Percentiles rank a stretch among this genome's conserved stretches.
Conservation (phyloP, 2,329 filamentous ascomycete species). For the Ophiostoma sp. region DNA sequence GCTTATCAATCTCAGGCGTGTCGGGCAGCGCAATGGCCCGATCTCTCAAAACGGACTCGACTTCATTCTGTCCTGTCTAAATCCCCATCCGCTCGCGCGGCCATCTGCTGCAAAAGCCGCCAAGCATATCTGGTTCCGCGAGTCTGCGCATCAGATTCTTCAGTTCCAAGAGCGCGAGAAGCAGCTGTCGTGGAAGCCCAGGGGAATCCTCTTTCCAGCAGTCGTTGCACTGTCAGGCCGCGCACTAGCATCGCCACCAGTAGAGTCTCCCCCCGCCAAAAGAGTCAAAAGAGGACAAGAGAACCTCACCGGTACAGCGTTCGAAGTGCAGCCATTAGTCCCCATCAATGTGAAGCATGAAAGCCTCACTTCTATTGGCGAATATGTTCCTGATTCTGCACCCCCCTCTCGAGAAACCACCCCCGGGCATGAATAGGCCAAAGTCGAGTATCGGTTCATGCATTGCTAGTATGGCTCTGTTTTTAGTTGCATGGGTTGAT, state of each 20-base stretch:
- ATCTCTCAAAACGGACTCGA: conserved; percentile 22
- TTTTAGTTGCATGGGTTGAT: too few species aligned
- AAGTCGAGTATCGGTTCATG: background rate
- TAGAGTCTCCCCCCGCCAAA: background rate
- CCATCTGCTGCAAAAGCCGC: conserved; percentile 20
- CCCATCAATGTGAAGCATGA: background rate
- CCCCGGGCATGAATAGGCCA: background rate
- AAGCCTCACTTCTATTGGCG: background rate
- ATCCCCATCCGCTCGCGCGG: conserved; percentile 16
- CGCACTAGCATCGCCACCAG: background rate
- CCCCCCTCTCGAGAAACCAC: background rate
- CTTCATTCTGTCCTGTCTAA: conserved; percentile 25
- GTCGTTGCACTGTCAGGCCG: conserved; percentile 21
- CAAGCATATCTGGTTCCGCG: conserved; percentile 24
- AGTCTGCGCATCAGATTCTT: background rate
- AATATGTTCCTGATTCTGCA: background rate
- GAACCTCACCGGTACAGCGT: background rate
- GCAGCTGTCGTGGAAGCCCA: conserved; percentile 23
- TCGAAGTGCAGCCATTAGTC: background rate
- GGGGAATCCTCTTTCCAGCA: conserved; percentile 23
- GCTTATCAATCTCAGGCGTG: conserved; percentile 18
- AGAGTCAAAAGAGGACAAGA: background rate
- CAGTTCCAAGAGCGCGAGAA: conserved; percentile 22
- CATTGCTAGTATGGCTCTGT: too few species aligned
- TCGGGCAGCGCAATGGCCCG: background rate